Conservation (phyloP, 2,329 filamentous ascomycete genomes). For the Venturia pyrina region DNA sequence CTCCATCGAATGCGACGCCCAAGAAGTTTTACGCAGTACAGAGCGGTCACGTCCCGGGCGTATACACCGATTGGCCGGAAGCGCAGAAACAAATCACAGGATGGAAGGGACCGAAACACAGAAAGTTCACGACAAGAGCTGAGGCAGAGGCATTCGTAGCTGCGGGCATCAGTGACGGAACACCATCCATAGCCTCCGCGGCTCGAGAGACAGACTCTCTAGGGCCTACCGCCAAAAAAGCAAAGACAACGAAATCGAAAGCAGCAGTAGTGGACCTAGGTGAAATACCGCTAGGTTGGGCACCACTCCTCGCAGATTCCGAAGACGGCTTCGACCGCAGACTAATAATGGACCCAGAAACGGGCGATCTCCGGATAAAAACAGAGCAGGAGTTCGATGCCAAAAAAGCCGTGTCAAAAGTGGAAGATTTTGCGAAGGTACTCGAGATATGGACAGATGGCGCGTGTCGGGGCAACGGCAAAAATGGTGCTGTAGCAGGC, state of each 20-base stretch:
- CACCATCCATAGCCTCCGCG: not conserved
- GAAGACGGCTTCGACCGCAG: constrained; percentile 54
- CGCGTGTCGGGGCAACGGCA: constrained; percentile 50
- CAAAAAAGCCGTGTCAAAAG: constrained; percentile 38
- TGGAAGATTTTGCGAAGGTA: constrained; percentile 3
- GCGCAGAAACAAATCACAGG: constrained; percentile 65
- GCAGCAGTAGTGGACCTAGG: constrained; percentile 18
- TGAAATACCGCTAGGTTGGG: constrained; percentile 39
- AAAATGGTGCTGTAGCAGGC: constrained; percentile 44
- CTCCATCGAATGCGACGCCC: constrained; percentile 26
- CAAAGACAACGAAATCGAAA: constrained; percentile 22
- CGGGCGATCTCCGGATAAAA: constrained; percentile 47
- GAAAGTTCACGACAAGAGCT: constrained; percentile 36
- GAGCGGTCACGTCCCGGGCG: constrained; percentile 46
- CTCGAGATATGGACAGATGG: constrained; percentile 56
- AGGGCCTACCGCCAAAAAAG: constrained; percentile 25
- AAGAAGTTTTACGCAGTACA: constrained; percentile 52
- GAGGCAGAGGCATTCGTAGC: constrained; percentile 72
- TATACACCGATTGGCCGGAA: constrained; percentile 58
- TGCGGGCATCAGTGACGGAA: constrained; percentile 13
- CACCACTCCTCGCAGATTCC: constrained; percentile 43
- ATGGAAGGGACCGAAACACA: constrained; percentile 53
- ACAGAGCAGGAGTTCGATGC: constrained; percentile 36
- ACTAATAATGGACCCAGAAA: constrained; percentile 43
- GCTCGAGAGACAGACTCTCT: not conserved